Evolutionary conservation across 2,329 filamentous ascomycete species (phyloP), one percentile per base, ranked within the genome.

Genomic region (Claviceps sp.): DNA sequence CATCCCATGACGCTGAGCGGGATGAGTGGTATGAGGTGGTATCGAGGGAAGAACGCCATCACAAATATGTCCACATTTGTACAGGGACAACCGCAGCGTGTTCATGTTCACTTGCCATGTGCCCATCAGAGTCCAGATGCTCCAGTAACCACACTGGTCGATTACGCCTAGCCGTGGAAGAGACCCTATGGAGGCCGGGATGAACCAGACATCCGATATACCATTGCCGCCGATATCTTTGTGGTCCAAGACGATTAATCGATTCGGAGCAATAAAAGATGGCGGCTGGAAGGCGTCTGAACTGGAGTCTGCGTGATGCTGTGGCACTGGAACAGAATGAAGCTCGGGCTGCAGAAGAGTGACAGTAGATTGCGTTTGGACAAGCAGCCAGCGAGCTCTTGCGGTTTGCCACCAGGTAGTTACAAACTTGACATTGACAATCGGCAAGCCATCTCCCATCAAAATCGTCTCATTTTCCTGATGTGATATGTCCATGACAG

Each of bases 121-220:
- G 51, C 67, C 70, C 13, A 59, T 57, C 24, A 85, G 67, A 54
- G 85, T 74, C 81, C 83, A 88, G 4, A 88, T 64, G 44, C 71
- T 81, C 86, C 85, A 90, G 53, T 70, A 71, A 1, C 84, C 85
- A 37, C 68, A 68, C 49, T 79, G 72, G 59, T 89, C 83, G 18
- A 89, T 70, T 26, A 89, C 70, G 16, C 74, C 82, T 50, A 89
- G 67, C 58, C 85, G 82, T 1, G 79, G 75, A 72, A 78, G 63
- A 68, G 77, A 56, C 53, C 67, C 61, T 18, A 54, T 57, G 5
- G 60, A 61, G 4, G 65, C 65, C 0, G 83, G 78, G 56, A 82
- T 84, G 62, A 89, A 86, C 0, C 77, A 66, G 3, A 85, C 70
- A 64, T 89, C 82, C 0, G 74, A 73, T 58, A 87, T 82, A 0